Percentiles rank a stretch among this genome's conserved stretches.
phyloP scores from a whole-genome alignment of 306 rosid genomes.

The Inga leiocalycina region DNA sequence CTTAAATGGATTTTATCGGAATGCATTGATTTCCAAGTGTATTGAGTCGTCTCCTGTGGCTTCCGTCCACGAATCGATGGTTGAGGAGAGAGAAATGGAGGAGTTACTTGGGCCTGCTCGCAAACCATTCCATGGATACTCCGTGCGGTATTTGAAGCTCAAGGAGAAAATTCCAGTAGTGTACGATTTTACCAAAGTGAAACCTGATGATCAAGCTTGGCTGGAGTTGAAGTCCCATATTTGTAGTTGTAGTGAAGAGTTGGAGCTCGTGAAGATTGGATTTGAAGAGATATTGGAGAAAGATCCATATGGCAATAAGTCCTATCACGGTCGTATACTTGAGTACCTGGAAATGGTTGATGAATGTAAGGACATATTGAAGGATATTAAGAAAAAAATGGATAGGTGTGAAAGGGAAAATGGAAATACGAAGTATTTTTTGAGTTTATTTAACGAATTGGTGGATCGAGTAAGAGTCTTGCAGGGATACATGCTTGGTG shows the following conservation, averaged over 20 bases:
- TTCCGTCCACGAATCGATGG: slow-evolving; percentile 21
- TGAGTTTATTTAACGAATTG: slow-evolving; percentile 31
- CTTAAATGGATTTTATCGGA: slow-evolving; percentile 30
- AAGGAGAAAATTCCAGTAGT: slow-evolving; percentile 37
- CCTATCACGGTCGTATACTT: slow-evolving; percentile 36
- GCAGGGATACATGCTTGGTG: slow-evolving; percentile 44
- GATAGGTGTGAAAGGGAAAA: slow-evolving; percentile 40
- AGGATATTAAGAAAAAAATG: slow-evolving; percentile 44
- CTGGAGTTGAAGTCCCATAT: slow-evolving; percentile 36
- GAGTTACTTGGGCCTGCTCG: neutral
- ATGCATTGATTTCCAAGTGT: slow-evolving; percentile 5
- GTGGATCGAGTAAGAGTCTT: slow-evolving; percentile 36
- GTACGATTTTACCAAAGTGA: slow-evolving; percentile 32
- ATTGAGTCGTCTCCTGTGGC: slow-evolving; percentile 10
- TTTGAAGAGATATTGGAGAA: slow-evolving; percentile 50
- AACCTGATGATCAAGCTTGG: slow-evolving; percentile 46
- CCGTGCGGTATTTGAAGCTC: slow-evolving; percentile 35
- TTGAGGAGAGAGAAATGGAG: neutral
- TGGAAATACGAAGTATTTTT: slow-evolving; percentile 12
- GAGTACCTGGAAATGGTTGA: slow-evolving; percentile 43
- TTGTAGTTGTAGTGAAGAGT: slow-evolving; percentile 37
- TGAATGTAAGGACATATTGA: slow-evolving; percentile 37
- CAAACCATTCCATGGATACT: neutral
- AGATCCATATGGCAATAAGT: slow-evolving; percentile 33
- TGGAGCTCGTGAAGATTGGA: slow-evolving; percentile 41